Evolutionary conservation across 257 asterid genomes (phyloP).

Genomic region (Rehmannia glutinosa): DNA sequence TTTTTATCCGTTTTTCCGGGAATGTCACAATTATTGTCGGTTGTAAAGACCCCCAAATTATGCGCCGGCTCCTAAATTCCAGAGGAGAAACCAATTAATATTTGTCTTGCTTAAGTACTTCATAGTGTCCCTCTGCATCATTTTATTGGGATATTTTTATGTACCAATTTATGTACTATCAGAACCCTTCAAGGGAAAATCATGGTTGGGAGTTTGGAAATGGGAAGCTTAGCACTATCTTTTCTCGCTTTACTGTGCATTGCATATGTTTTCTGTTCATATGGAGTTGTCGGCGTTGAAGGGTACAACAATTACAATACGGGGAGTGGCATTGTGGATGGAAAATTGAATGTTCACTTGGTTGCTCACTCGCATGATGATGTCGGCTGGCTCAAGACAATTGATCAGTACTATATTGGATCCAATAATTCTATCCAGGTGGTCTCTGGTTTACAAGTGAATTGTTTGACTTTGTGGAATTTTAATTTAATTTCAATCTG

Average conservation of each 20-base stretch:
- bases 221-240: conserved; percentile 20
- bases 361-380: conserved; percentile 92
- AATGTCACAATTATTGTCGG: too few relatives aligned
- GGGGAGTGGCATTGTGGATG: conserved; percentile 54
- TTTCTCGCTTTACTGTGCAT: conserved; percentile 30
- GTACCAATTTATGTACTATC: neutral
- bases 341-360: conserved; percentile 84
- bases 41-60: neutral
- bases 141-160: neutral
- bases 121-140: neutral
- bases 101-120: neutral
- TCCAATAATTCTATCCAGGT: conserved; percentile 85
- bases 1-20: too few relatives aligned
- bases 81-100: conserved; percentile 10
- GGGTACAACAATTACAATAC: conserved; percentile 49
- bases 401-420: conserved; percentile 94
- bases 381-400: conserved; percentile 90
- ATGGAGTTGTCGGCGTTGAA: conserved; percentile 36
- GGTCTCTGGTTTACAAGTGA: neutral
- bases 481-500: neutral
- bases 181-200: too few relatives aligned
- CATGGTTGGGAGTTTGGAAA: too few relatives aligned
- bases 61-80: conserved; percentile 19
- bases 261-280: conserved; percentile 20
- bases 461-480: neutral